Base-by-base conservation (phyloP, 1,284 basidiomycete genomes). In the Fomitopsis betulina region DNA sequence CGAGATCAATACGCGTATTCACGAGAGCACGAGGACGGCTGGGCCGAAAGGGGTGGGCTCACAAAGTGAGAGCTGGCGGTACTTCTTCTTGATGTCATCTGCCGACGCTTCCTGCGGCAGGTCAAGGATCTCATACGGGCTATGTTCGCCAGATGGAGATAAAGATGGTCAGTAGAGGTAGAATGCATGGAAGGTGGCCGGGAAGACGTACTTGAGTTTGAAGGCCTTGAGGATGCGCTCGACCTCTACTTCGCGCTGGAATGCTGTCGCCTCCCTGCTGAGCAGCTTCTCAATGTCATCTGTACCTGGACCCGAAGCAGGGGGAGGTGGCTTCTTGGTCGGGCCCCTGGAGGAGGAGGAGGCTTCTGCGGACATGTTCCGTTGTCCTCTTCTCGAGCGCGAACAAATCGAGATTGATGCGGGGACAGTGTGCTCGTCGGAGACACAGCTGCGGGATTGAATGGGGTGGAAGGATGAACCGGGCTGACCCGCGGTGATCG, bases 181-280 rank as follows among this genome's bases (percentile, higher is more conserved):
- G 51, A 27, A 5, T 30, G 27, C 27, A 35, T 49, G 15, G 37
- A 38, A 33, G 25, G 55, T 12, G 21, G 33, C 30, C 12, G 40
- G 15, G 19, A 27, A 5, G 50, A 73, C 85, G 58, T 60, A 92
- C 89, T 93, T 93, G 65, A 93, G 80, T 69, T 89, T 93, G 79
- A 93, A 93, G 1, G 91, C 86, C 67, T 87, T 88, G 37, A 93
- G 75, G 62, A 93, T 93, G 21, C 90, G 85, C 56, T 93, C 90
- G n/a, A 92, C 89, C 69, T 93, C 90, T 23, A 91, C 73, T 70
- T 93, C 90, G 40, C 91, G 80, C 66, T 92, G 88, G 67, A 93
- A 88, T 4, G 88, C 90, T n/a, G 86, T 85, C 0, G 90, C 89
- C 68, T 93, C 90, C 52, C 88, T 79, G 54, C 78, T 87, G 42